Evolutionary conservation across 139 green algal species (phyloP).

Genomic region (Chlamydomonas asymmetrica): DNA sequence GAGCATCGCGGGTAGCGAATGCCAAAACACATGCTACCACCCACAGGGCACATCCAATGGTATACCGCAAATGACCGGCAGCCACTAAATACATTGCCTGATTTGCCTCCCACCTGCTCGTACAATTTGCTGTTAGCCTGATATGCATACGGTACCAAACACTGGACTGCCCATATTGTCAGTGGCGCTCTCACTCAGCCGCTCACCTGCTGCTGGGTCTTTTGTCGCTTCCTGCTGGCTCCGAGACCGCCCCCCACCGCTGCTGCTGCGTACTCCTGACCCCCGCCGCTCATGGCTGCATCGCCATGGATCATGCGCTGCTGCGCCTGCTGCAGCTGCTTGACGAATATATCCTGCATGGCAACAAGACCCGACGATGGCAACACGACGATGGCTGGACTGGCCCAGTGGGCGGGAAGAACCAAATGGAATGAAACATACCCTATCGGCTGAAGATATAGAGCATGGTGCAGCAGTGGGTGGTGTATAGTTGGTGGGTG

Average conservation of each 20-base stretch:
- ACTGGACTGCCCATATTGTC: too few relatives aligned
- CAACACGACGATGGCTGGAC: too few relatives aligned
- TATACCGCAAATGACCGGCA: not conserved
- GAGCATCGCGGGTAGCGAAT: too few relatives aligned
- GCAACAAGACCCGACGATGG: too few relatives aligned
- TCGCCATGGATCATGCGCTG: not conserved
- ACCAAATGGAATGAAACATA: too few relatives aligned
- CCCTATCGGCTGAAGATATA: too few relatives aligned
- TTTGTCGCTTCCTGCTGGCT: not conserved
- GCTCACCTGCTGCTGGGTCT: not conserved
- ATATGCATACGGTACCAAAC: not conserved
- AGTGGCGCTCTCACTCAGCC: too few relatives aligned
- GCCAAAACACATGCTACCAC: not conserved
- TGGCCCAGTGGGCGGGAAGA: too few relatives aligned
- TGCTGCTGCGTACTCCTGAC: not conserved
- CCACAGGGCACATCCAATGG: not conserved
- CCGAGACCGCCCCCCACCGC: not conserved
- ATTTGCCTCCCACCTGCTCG: not conserved
- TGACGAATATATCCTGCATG: constrained; percentile 10
- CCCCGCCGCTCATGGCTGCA: not conserved
- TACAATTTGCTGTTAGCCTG: constrained; percentile 6
- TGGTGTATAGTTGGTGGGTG: too few relatives aligned
- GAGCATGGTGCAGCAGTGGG: too few relatives aligned
- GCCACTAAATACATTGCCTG: not conserved
- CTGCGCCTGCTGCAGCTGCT: constrained; percentile 28